Evolutionary conservation across 306 rosid species (phyloP).

Genomic region (Mimosa pudica): DNA sequence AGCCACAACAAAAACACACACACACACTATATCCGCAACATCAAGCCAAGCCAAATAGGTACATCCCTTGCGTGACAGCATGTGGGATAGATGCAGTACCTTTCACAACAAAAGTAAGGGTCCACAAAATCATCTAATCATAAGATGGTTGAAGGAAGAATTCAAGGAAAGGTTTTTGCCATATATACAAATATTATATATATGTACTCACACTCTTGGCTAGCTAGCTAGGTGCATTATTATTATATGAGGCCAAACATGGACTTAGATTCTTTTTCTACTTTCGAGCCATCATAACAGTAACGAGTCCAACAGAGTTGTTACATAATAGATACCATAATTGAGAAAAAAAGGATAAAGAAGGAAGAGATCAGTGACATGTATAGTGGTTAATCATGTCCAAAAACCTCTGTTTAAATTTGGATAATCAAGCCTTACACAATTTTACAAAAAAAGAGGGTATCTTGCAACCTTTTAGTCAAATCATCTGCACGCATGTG

Average conservation of each 20-base stretch:
- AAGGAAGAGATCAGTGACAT: background rate
- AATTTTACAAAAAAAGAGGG: background rate
- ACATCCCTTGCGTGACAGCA: constrained; percentile 23
- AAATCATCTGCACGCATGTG: constrained; percentile 58
- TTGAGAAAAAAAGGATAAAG: background rate
- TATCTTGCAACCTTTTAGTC: constrained; percentile 23
- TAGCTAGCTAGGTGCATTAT: background rate
- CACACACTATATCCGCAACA: background rate
- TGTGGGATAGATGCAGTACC: constrained; percentile 31
- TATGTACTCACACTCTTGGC: background rate
- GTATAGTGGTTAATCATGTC: constrained; percentile 30
- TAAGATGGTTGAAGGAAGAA: constrained; percentile 34
- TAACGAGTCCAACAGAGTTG: constrained; percentile 14
- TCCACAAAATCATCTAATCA: constrained; percentile 52
- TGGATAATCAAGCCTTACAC: background rate
- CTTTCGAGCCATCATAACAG: constrained; percentile 19
- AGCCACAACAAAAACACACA: background rate
- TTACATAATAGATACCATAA: constrained; percentile 9
- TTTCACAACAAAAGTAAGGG: constrained; percentile 37
- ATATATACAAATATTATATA: background rate
- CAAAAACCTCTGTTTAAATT: constrained; percentile 29
- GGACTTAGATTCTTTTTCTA: background rate
- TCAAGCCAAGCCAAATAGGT: constrained; percentile 8
- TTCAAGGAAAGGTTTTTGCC: background rate
- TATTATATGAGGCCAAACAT: background rate